Evolutionary conservation across 768 basidiomycete species (phyloP).

Genomic region (Lactarius hengduanensis): DNA sequence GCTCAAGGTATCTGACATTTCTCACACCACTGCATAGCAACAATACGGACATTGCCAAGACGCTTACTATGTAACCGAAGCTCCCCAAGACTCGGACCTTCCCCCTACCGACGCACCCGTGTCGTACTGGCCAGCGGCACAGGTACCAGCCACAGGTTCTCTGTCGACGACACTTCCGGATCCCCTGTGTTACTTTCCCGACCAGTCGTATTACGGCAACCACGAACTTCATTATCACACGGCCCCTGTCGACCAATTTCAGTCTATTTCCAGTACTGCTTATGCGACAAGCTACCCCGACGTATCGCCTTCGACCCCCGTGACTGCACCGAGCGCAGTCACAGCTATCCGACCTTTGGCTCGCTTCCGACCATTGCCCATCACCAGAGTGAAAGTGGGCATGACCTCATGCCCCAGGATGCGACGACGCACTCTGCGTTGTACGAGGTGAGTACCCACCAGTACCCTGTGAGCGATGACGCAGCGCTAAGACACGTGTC

Average conservation of each 20-base stretch:
- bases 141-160: conserved; percentile 1
- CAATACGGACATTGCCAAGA: conserved; percentile 8
- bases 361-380: conserved; percentile 16
- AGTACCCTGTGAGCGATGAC: conserved; percentile 15
- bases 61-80: conserved; percentile 1
- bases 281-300: conserved; percentile 3
- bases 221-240: background rate
- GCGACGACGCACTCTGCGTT: background rate
- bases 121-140: conserved; percentile 16
- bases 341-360: background rate
- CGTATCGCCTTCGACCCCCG: background rate
- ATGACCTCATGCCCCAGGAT: conserved; percentile 15
- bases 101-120: background rate
- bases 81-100: background rate
- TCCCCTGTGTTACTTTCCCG: background rate
- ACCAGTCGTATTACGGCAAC: conserved; percentile 1
- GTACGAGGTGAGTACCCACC: conserved; percentile 26
- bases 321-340: background rate
- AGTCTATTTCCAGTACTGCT: background rate
- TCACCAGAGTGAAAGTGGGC: conserved; percentile 26
- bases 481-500: background rate
- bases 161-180: conserved; percentile 2
- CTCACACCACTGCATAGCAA: background rate
- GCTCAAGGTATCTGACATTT: background rate
- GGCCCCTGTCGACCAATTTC: background rate